These are phyloP conservation scores for Tubosaeta brunneosetosa DNA, from an alignment of 768 basidiomycete species.

Conservation along the genomic window DNA sequence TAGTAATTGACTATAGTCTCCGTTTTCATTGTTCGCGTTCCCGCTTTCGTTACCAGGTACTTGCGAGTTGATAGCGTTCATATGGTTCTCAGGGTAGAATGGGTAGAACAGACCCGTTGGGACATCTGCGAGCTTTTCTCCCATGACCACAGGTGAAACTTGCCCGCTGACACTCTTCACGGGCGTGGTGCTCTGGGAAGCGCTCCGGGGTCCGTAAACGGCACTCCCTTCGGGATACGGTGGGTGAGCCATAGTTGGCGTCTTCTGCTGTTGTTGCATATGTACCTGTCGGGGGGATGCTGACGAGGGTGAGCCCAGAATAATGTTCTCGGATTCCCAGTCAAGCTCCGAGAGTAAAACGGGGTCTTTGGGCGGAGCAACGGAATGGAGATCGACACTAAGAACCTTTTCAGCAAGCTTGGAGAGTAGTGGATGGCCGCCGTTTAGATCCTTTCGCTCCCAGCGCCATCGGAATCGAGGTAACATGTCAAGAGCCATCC, in stretches of 20 bases:
- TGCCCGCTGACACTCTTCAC: slow-evolving; percentile 21
- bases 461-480: slow-evolving; percentile 90
- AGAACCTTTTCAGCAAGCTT: slow-evolving; percentile 79
- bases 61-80: slow-evolving; percentile 22
- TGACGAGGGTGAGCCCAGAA: slow-evolving; percentile 24
- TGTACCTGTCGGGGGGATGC: slow-evolving; percentile 25
- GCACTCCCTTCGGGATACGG: slow-evolving; percentile 30
- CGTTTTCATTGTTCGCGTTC: slow-evolving; percentile 14
- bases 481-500: slow-evolving; percentile 84
- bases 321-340: slow-evolving; percentile 40
- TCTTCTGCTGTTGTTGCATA: slow-evolving; percentile 31
- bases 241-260: slow-evolving; percentile 34
- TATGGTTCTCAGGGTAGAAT: slow-evolving; percentile 59
- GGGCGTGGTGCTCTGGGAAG: slow-evolving; percentile 28
- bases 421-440: slow-evolving; percentile 79
- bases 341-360: slow-evolving; percentile 41
- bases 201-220: slow-evolving; percentile 27
- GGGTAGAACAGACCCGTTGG: slow-evolving; percentile 72
- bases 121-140: slow-evolving; percentile 53
- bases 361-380: slow-evolving; percentile 38
- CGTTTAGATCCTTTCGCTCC: slow-evolving; percentile 79
- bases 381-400: slow-evolving; percentile 62
- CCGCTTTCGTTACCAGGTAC: slow-evolving; percentile 19
- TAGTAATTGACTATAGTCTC: slow-evolving; percentile 51
- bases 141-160: slow-evolving; percentile 20